phyloP scores from a whole-genome alignment of 2,329 filamentous ascomycete genomes.

The Aspergillus alliaceus region DNA sequence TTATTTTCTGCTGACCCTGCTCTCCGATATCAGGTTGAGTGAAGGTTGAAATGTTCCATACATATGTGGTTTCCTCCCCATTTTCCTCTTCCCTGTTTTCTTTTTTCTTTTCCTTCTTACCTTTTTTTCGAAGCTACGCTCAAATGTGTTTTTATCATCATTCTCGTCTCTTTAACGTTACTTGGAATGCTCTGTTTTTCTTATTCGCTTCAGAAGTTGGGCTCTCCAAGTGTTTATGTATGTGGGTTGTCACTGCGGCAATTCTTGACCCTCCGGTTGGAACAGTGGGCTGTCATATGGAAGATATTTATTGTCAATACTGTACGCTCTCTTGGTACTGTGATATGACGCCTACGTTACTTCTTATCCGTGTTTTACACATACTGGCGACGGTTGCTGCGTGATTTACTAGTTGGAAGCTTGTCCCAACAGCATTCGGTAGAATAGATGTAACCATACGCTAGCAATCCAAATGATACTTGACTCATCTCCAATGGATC shows the following conservation, averaged over 20 bases:
- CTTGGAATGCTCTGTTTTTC: constrained; percentile 9
- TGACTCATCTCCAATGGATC: background rate
- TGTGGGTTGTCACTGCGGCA: constrained; percentile 5
- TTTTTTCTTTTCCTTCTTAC: constrained; percentile 2
- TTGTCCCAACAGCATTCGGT: constrained; percentile 24
- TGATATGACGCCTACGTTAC: constrained; percentile 1
- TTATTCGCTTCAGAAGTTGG: constrained; percentile 6
- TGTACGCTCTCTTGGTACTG: background rate
- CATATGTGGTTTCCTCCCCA: constrained; percentile 7
- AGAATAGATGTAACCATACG: constrained; percentile 40
- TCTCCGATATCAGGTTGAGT: background rate
- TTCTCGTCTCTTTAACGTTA: constrained; percentile 4
- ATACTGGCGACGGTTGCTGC: constrained; percentile 13
- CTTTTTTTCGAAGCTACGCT: background rate
- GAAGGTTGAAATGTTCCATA: constrained; percentile 7
- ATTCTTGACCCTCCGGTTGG: constrained; percentile 6
- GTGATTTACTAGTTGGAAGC: constrained; percentile 14
- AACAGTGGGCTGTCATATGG: constrained; percentile 3
- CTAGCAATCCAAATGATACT: constrained; percentile 13
- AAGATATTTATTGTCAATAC: background rate
- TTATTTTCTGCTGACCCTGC: background rate
- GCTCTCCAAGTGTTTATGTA: no score
- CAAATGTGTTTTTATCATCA: constrained; percentile 13
- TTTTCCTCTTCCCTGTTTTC: constrained; percentile 9
- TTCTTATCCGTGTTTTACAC: constrained; percentile 11